These are phyloP conservation scores for Thermothielavioides terrestris DNA, from an alignment of 495 filamentous ascomycete genomes.

Conservation along the genomic window DNA sequence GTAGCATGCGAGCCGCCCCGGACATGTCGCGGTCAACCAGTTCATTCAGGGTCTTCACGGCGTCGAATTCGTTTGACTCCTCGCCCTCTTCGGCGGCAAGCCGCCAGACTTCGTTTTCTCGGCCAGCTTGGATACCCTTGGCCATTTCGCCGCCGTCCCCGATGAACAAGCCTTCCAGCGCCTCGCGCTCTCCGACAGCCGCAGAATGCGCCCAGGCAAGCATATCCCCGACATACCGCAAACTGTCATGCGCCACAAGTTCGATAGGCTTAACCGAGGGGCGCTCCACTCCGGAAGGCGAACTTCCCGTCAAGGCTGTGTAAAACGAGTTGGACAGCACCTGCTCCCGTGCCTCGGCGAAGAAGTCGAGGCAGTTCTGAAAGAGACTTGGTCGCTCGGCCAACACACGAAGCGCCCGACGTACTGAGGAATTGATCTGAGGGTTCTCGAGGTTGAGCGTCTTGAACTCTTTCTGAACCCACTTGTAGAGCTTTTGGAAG, in stretches of 20 bases:
- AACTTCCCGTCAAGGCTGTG: constrained; percentile 72
- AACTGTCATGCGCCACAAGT: constrained; percentile 79
- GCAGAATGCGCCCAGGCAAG: constrained; percentile 94
- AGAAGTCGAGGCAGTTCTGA: constrained; percentile 88
- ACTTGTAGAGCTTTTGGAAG: constrained; percentile 90
- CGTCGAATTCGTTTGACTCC: constrained; percentile 58
- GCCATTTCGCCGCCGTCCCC: constrained; percentile 87
- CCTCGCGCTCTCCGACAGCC: constrained; percentile 86
- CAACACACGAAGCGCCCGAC: constrained; percentile 75
- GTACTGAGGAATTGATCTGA: constrained; percentile 78
- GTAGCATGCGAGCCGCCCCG: constrained; percentile 66
- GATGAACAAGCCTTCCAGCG: constrained; percentile 83
- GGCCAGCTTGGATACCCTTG: constrained; percentile 72
- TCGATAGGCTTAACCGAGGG: constrained; percentile 81
- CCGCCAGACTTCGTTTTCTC: constrained; percentile 83
- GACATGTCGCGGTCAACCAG: constrained; percentile 80
- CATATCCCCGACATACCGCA: constrained; percentile 96
- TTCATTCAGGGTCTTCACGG: constrained; percentile 73
- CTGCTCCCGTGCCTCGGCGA: constrained; percentile 82
- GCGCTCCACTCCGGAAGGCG: constrained; percentile 34
- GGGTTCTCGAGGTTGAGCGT: constrained; percentile 89
- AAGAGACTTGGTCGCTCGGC: constrained; percentile 86
- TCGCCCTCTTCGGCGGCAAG: constrained; percentile 49
- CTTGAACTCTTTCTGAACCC: constrained; percentile 92
- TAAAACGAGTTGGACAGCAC: constrained; percentile 87